phyloP scores from a whole-genome alignment of 2,329 filamentous ascomycete genomes.

The Bipolaris gigantea region DNA sequence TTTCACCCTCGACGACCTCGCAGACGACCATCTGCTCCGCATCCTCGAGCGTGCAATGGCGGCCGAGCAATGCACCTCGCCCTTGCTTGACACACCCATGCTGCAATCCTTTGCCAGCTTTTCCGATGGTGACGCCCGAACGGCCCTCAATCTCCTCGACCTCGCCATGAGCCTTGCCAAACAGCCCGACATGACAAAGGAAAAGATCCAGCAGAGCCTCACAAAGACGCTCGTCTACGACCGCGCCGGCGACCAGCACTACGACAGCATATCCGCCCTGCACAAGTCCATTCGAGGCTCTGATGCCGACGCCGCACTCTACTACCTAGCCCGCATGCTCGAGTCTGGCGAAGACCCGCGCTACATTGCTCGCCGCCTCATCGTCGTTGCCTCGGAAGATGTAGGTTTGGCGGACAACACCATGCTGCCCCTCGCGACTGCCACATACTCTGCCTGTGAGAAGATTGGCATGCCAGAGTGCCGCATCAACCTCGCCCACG shows the following conservation, averaged over 20 bases:
- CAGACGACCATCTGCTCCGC: slow-evolving; percentile 67
- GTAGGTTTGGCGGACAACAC: slow-evolving; percentile 86
- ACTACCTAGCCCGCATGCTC: slow-evolving; percentile 95
- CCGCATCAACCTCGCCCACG: slow-evolving; percentile 87
- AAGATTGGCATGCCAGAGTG: slow-evolving; percentile 96
- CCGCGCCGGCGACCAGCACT: slow-evolving; percentile 92
- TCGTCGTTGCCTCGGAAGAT: slow-evolving; percentile 94
- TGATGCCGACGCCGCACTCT: slow-evolving; percentile 83
- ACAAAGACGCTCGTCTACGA: slow-evolving; percentile 96
- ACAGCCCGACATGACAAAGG: slow-evolving; percentile 67
- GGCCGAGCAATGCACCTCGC: slow-evolving; percentile 57
- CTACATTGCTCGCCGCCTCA: slow-evolving; percentile 88
- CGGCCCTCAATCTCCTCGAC: slow-evolving; percentile 88
- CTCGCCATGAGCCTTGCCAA: slow-evolving; percentile 77
- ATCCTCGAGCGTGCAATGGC: slow-evolving; percentile 78
- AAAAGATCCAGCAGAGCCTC: slow-evolving; percentile 76
- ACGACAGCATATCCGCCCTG: slow-evolving; percentile 95
- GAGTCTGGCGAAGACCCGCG: slow-evolving; percentile 92
- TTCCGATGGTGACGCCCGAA: slow-evolving; percentile 89
- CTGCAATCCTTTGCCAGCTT: slow-evolving; percentile 82
- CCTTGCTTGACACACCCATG: slow-evolving; percentile 74
- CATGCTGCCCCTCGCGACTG: slow-evolving; percentile 80
- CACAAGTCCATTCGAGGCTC: slow-evolving; percentile 93
- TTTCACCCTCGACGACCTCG: slow-evolving; percentile 80
- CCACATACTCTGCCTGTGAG: slow-evolving; percentile 83